phyloP scores from a whole-genome alignment of 305 asterid genomes.

The Stenogyne calaminthoides region DNA sequence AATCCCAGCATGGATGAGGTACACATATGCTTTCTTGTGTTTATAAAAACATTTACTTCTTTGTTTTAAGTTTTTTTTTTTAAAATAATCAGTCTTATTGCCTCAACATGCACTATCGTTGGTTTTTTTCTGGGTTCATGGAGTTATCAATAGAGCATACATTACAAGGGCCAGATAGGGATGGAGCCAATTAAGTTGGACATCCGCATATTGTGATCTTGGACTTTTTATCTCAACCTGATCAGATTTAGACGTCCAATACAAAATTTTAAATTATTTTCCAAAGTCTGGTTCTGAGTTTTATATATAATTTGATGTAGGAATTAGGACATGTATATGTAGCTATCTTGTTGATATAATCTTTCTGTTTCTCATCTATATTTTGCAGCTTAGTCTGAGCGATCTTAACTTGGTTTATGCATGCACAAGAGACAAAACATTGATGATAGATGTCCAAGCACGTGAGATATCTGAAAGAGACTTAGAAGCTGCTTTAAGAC shows the following conservation, averaged over 20 bases:
- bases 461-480: constrained; percentile 89
- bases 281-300: not conserved
- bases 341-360: constrained; percentile 15
- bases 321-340: not conserved
- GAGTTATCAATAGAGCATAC: not conserved
- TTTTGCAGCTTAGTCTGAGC: constrained; percentile 77
- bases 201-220: constrained; percentile 7
- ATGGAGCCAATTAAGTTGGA: constrained; percentile 8
- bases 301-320: constrained; percentile 7
- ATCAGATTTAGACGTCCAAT: not conserved
- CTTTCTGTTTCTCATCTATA: constrained; percentile 32
- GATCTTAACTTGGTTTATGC: constrained; percentile 98
- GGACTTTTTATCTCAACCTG: constrained; percentile 3
- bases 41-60: not conserved
- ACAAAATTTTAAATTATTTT: constrained; percentile 6
- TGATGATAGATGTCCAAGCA: constrained; percentile 97
- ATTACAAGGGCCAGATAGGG: constrained; percentile 2
- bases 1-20: constrained; percentile 99
- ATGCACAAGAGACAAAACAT: constrained; percentile 93
- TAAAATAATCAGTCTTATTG: not conserved
- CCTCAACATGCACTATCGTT: not conserved
- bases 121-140: not conserved
- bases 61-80: not conserved
- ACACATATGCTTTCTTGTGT: constrained; percentile 21
- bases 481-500: constrained; percentile 82